Base-by-base conservation (phyloP, 75 land plant genomes). In the Pinus albicaulis region DNA sequence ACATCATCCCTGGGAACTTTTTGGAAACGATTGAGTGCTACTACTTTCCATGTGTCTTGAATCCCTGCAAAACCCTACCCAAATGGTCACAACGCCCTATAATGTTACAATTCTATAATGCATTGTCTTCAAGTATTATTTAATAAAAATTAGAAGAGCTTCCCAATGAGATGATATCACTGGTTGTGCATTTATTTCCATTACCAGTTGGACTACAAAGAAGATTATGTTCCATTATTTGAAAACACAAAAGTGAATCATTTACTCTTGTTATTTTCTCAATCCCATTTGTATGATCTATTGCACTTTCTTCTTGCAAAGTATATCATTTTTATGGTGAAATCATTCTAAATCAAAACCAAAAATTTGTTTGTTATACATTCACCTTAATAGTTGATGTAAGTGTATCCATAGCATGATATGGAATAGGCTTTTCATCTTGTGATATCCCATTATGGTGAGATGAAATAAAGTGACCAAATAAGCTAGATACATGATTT, bases 291-390 rank as follows among this genome's bases (percentile, higher is more conserved):
- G 86, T 88, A 74, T 86, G 89, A 82, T 90, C 92, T 66, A 83
- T 69, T 17, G 89, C 86, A 81, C 86, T 90, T 82, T 87, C 97
- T 76, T 94, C 97, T 94, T 94, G 87, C 62, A 96, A 86, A 66
- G 99, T 92, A 73, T 96, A 96, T 73, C 78, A 89, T 77, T 96
- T 96, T 13, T 93, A 85, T 14, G 99, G 98, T 28, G 99, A 96
- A 57, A 96, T 94, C 44, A 96, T 96, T 55, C 95, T 82, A 76
- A 96, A 96, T 78, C 99, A 96, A 79, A 96, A 96, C 16, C 99
- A 85, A 13, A 96, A 74, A 85, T 96, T 98, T 74, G 97, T 90
- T 78, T 96, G 99, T 63, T n/a, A n/a, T n/a, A n/a, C n/a, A n/a
- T n/a, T n/a, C n/a, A n/a, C n/a, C n/a, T 96, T 34, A 34, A 34